These are phyloP conservation scores for Solanum chiquidenum DNA, from an alignment of 257 asterid genomes.

Conservation along the genomic window DNA sequence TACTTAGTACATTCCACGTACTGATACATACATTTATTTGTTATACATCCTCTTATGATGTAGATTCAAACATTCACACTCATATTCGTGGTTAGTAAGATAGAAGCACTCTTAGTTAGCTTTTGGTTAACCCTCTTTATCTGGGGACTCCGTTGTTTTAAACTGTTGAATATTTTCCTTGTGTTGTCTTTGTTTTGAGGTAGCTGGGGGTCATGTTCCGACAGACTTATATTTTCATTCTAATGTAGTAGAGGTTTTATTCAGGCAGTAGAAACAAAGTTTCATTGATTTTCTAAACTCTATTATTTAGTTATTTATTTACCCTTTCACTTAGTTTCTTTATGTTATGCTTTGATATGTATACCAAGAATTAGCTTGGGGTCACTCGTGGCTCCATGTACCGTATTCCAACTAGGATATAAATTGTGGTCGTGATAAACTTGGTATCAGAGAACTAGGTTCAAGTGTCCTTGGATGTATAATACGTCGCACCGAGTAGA, in stretches of 20 bases:
- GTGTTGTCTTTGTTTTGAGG: not conserved
- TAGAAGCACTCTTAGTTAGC: not conserved
- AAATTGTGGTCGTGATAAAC: not conserved
- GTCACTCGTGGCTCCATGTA: not conserved
- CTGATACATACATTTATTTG: too few species aligned
- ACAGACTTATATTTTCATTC: not conserved
- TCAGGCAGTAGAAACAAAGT: not conserved
- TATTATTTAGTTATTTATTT: too few species aligned
- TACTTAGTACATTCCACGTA: not conserved
- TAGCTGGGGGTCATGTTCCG: not conserved
- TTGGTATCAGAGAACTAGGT: too few species aligned
- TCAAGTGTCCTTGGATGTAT: too few species aligned
- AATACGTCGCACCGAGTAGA: too few species aligned
- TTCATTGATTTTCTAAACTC: not conserved
- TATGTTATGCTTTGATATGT: not conserved
- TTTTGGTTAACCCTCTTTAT: not conserved
- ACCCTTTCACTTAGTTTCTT: not conserved
- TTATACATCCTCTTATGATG: not conserved
- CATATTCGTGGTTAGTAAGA: not conserved
- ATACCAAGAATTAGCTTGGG: not conserved
- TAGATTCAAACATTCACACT: not conserved
- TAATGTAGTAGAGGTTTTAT: not conserved
- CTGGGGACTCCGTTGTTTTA: not conserved
- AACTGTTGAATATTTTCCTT: too few species aligned
- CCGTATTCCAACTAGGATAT: too few species aligned